Evolutionary conservation across 768 basidiomycete genomes (phyloP).

Genomic region (Daedaleopsis nitida): DNA sequence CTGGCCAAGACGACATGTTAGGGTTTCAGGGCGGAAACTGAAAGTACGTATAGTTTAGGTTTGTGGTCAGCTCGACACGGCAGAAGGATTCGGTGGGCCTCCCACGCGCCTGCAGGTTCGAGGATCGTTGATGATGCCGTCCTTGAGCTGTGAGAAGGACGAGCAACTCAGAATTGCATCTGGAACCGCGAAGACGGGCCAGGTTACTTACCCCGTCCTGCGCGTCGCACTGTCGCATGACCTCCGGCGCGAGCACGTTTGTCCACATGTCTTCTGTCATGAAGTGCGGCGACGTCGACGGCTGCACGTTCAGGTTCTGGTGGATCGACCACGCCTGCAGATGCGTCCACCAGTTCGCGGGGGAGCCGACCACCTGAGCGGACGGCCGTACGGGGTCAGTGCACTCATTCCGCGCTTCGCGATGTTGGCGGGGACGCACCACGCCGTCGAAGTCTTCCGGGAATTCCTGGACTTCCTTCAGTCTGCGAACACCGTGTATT

Average conservation of each 20-base stretch:
- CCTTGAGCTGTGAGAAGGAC: constrained; percentile 20
- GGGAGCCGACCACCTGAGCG: constrained; percentile 33
- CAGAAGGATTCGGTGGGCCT: background rate
- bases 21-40: constrained; percentile 32
- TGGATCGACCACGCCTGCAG: constrained; percentile 27
- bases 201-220: constrained; percentile 29
- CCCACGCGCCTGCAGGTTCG: constrained; percentile 23
- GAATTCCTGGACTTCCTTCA: constrained; percentile 29
- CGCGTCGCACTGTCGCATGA: constrained; percentile 34
- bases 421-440: constrained; percentile 8
- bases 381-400: too few species aligned
- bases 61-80: background rate
- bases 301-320: constrained; percentile 26
- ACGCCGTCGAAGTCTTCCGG: constrained; percentile 37
- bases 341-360: constrained; percentile 31
- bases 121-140: constrained; percentile 33
- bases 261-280: constrained; percentile 30
- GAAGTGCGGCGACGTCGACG: constrained; percentile 25
- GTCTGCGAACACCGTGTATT: constrained; percentile 6
- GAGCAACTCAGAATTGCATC: background rate
- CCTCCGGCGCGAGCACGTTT: constrained; percentile 31
- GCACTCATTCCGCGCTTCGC: background rate
- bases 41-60: background rate
- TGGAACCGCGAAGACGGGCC: background rate
- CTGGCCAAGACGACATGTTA: constrained; percentile 29